Evolutionary conservation across 768 basidiomycete species (phyloP).

Genomic region (Calocybe cyanea): DNA sequence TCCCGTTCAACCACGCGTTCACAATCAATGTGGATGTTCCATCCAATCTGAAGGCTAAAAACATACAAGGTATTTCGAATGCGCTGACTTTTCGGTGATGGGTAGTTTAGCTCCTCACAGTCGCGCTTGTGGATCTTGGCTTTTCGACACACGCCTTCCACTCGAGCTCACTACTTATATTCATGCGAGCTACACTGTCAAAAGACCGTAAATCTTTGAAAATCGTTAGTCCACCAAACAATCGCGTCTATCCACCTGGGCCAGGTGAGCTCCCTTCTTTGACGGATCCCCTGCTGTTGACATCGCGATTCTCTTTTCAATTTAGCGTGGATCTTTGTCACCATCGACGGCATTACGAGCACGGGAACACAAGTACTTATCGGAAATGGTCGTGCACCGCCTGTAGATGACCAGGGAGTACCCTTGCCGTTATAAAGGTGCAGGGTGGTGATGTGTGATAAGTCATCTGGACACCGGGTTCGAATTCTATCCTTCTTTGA

Average conservation of each 20-base stretch:
- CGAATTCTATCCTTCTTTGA: no score
- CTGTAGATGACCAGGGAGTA: slow-evolving; percentile 30
- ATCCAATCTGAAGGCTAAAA: slow-evolving; percentile 18
- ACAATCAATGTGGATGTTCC: slow-evolving; percentile 30
- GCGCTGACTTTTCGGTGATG: no score
- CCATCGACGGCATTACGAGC: slow-evolving; percentile 31
- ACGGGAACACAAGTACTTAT: slow-evolving; percentile 32
- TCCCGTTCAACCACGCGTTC: slow-evolving; percentile 33
- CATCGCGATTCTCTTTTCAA: slow-evolving; percentile 11
- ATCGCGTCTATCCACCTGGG: slow-evolving; percentile 34
- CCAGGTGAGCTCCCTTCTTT: slow-evolving; percentile 28
- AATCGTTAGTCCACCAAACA: slow-evolving; percentile 30
- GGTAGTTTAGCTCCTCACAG: no score
- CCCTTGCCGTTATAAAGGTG: slow-evolving; percentile 3
- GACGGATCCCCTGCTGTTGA: not conserved
- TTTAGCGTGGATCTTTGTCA: slow-evolving; percentile 27
- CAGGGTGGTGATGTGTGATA: no score
- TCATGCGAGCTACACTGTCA: slow-evolving; percentile 29
- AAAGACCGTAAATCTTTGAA: slow-evolving; percentile 27
- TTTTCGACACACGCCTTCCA: slow-evolving; percentile 22
- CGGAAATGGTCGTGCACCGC: slow-evolving; percentile 33
- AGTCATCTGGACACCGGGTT: no score
- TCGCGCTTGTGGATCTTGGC: slow-evolving; percentile 31
- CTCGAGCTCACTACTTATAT: slow-evolving; percentile 32
- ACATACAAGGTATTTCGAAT: slow-evolving; percentile 24